A percentile compares a stretch with the other conserved stretches of the same genome.
phyloP scores from a whole-genome alignment of 78 protist species.

The Capsaspora owczarzaki region DNA sequence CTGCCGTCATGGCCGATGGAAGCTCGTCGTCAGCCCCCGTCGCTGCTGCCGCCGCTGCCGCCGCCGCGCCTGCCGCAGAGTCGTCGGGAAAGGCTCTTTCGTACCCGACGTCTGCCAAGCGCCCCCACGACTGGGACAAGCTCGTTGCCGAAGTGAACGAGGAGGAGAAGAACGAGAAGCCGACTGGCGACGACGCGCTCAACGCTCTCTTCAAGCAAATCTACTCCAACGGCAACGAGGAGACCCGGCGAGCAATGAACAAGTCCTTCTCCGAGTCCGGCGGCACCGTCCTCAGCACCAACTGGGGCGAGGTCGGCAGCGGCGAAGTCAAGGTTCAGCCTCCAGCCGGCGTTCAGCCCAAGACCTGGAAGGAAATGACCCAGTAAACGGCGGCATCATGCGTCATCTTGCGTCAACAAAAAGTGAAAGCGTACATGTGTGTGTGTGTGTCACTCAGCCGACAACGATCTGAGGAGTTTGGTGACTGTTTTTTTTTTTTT shows the following conservation, averaged over 20 bases:
- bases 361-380: not conserved
- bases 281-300: conserved; percentile 78
- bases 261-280: conserved; percentile 66
- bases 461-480: no score
- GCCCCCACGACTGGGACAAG: conserved; percentile 44
- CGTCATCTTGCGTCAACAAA: no score
- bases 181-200: conserved; percentile 51
- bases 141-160: conserved; percentile 18
- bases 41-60: not conserved
- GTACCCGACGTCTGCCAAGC: conserved; percentile 27
- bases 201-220: conserved; percentile 53
- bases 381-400: no score
- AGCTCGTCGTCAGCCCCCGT: not conserved
- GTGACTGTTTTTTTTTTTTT: no score
- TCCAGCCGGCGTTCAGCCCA: conserved; percentile 45
- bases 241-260: conserved; percentile 58
- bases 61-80: not conserved
- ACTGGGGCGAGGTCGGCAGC: conserved; percentile 72
- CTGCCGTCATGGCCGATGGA: not conserved
- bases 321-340: conserved; percentile 26
- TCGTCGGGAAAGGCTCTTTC: not conserved
- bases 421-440: no score
- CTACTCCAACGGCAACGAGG: conserved; percentile 39
- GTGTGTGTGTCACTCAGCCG: no score
- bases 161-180: conserved; percentile 48